Base-by-base conservation (phyloP, 2,329 filamentous ascomycete genomes). In the Lecanoromycetidae sp. region DNA sequence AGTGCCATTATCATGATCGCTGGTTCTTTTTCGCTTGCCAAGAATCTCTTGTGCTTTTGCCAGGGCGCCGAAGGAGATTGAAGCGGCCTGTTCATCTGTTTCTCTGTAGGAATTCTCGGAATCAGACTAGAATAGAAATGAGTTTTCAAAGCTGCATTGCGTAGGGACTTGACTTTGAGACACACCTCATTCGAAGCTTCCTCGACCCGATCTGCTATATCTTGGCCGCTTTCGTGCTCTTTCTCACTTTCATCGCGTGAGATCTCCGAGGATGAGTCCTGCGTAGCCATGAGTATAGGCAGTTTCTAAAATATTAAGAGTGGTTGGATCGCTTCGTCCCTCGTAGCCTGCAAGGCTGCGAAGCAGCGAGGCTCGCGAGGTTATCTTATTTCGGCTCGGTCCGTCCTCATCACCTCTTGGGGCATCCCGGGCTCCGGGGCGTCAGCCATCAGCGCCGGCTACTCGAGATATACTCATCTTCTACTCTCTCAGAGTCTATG, bases 1-100 rank as follows among this genome's bases (percentile, higher is more conserved):
- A 26, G 10, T 10, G 29, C 17, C 58, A 52, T 15, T 58, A 43
- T 56, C 54, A 50, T 54, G 48, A 50, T 12, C 27, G 47, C 38
- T 50, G 40, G 52, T 56, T 32, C 51, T 57, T 53, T 57, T 60
- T 44, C 43, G 56, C 47, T 63, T 65, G 60, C 67, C 69, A 26
- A 94, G 66, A 0, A 79, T 75, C 32, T 80, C 80, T 67, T 94
- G 86, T 1, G 87, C 88, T 70, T 86, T 85, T 54, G 85, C 86
- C 33, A 95, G 71, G n/a, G 85, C 84, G 53, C 87, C 88, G 59
- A 96, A 95, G 20, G 87, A 91, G 54, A 95, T 78, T 51, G 70
- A 72, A 57, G 69, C 71, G 49, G 80, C 64, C 55, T 40, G 25
- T 2, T 50, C 39, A 5, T 37, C 23, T 12, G 35, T 26, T 15